Evolutionary conservation across 2,329 filamentous ascomycete species (phyloP).

Genomic region (Aureobasidium vineae): DNA sequence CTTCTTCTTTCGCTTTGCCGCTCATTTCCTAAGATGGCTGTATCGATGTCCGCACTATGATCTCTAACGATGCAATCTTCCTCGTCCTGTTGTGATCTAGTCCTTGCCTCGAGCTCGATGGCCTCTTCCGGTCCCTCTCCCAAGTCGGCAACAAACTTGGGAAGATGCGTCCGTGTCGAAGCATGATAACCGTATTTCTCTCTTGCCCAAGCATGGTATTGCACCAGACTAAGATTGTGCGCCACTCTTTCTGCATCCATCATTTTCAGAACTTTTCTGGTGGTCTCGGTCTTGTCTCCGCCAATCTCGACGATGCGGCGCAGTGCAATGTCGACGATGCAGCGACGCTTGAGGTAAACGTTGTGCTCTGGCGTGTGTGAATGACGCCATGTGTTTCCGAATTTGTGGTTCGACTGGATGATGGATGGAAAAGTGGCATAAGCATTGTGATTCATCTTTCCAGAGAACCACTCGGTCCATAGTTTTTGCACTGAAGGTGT

Average conservation of each 20-base stretch:
- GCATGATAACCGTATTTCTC: constrained; percentile 12
- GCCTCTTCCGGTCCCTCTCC: constrained; percentile 11
- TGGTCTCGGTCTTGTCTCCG: background rate
- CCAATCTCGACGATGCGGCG: constrained; percentile 1
- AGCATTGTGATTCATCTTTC: constrained; percentile 1
- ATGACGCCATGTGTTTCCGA: constrained; percentile 2
- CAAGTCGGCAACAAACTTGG: background rate
- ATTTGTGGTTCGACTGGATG: background rate
- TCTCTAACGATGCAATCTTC: background rate
- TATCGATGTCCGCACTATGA: background rate
- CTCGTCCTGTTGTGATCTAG: background rate
- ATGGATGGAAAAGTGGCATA: constrained; percentile 10
- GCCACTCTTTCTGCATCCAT: constrained; percentile 10
- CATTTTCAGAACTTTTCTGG: background rate
- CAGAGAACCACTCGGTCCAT: constrained; percentile 17
- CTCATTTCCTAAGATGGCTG: background rate
- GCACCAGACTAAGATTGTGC: background rate
- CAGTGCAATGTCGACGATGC: constrained; percentile 8
- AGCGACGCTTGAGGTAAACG: constrained; percentile 11
- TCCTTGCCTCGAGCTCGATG: background rate
- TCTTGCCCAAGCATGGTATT: constrained; percentile 3
- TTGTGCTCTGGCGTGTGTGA: background rate
- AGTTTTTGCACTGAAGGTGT: constrained; percentile 10
- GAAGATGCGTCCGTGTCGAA: background rate
- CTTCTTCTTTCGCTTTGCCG: background rate